Base-by-base conservation (phyloP, 2,329 filamentous ascomycete species). In the Ramularia collo-cygni region DNA sequence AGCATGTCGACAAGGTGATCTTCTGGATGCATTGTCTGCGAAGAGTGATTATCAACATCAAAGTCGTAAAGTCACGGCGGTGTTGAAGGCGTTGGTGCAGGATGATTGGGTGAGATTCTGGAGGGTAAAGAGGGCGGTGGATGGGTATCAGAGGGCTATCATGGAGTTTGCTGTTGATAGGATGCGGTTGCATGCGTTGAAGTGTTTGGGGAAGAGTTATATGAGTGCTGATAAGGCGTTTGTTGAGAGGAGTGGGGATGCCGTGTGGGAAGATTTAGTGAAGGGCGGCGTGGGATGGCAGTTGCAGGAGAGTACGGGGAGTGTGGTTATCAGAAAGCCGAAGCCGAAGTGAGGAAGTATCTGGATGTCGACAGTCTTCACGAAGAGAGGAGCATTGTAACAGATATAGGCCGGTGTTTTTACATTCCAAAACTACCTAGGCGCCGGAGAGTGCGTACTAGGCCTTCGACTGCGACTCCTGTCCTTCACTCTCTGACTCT, bases 21-120 rank as follows among this genome's bases (percentile, higher is more conserved):
- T 94, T 17, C 72, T 75, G 2, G 78, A 82, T 39, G 92, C 90
- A 1, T 86, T 83, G 56, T 70, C 75, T 2, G 66, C 88, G 39
- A 76, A 80, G 39, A 67, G 75, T 37, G 60, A 65, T 16, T 83
- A 84, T 61, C 42, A 38, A 6, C 74, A 88, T 40, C 68, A 68
- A 33, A 85, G 87, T 57, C 60, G 71, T n/a, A 76, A 80, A 38
- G 71, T 95, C 1, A 79, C 86, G 53, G 68, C 68, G 4, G 74
- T 85, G 17, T 67, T 98, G 12, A 66, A 67, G 13, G 79, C 86
- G 4, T 61, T 98, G 35, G 77, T 83, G 8, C 81, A 82, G 48
- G 87, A 92, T 55, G 85, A 96, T 59, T 96, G 86, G 70, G 72
- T 87, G 24, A 61, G 75, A 9, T 95, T 94, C 60, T 84, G 83